Percentiles rank a stretch among this genome's conserved stretches.
Conservation (phyloP, 2,329 filamentous ascomycete genomes). For the Metarhizium brunneum region DNA sequence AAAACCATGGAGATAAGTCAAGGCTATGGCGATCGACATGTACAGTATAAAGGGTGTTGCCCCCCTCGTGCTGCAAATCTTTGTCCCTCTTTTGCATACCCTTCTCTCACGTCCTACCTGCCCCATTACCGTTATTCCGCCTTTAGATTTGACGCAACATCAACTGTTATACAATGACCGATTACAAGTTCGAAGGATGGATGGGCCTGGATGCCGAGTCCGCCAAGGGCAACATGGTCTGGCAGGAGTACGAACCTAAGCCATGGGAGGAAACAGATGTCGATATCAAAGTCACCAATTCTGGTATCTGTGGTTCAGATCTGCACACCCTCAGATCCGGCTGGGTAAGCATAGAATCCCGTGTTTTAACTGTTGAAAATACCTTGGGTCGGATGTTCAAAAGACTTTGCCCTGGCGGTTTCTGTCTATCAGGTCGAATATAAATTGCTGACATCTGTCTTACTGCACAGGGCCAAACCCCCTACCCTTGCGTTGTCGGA, state of each 20-base stretch:
- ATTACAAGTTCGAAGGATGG: slow-evolving; percentile 44
- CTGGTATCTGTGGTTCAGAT: slow-evolving; percentile 56
- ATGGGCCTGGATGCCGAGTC: slow-evolving; percentile 31
- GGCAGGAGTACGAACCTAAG: slow-evolving; percentile 52
- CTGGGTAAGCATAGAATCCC: slow-evolving; percentile 26
- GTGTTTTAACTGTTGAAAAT: not conserved
- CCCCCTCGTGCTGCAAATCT: not conserved
- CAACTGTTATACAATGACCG: slow-evolving; percentile 17
- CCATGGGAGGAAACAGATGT: slow-evolving; percentile 57
- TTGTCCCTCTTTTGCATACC: no score
- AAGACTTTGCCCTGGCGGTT: not conserved
- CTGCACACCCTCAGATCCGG: slow-evolving; percentile 48
- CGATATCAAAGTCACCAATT: slow-evolving; percentile 57
- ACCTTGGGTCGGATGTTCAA: not conserved
- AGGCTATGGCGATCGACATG: not conserved
- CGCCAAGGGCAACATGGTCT: slow-evolving; percentile 42
- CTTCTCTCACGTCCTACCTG: no score
- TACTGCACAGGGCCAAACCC: slow-evolving; percentile 2
- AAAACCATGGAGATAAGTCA: not conserved
- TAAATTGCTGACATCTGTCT: not conserved
- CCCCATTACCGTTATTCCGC: no score
- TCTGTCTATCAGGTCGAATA: no score
- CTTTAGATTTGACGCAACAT: not conserved
- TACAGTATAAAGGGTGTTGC: not conserved
- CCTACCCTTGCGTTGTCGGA: slow-evolving; percentile 44